A percentile compares a stretch with the other conserved stretches of the same genome.
phyloP scores from a whole-genome alignment of 441 rosid genomes.

The Manihot esculenta region DNA sequence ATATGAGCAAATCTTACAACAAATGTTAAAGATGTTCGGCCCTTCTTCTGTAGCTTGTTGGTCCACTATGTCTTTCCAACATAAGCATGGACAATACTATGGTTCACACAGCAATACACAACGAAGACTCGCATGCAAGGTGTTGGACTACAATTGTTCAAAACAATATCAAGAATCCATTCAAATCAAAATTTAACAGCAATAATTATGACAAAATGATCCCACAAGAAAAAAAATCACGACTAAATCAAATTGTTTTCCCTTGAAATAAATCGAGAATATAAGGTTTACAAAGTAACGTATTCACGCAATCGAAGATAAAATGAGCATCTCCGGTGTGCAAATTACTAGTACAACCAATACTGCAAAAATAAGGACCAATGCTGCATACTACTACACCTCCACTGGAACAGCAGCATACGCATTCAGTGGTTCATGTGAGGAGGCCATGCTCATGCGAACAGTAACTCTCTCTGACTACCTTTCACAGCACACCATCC shows the following conservation, averaged over 20 bases:
- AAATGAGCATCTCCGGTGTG: not conserved
- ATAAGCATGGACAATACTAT: no score
- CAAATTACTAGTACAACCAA: constrained; percentile 2
- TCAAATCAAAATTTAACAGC: no score
- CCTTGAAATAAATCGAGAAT: not conserved
- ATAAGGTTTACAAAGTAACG: constrained; percentile 2
- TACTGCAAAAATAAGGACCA: not conserved
- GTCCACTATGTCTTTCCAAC: no score
- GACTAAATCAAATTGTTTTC: not conserved
- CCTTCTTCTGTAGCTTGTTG: no score
- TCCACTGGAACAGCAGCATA: not conserved
- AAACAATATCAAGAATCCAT: no score
- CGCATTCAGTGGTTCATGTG: not conserved
- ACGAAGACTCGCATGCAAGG: no score
- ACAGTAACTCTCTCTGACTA: not conserved
- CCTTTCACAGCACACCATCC: not conserved
- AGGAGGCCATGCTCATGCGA: constrained; percentile 8
- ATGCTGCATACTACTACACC: not conserved
- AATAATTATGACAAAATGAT: not conserved
- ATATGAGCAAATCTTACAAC: no score
- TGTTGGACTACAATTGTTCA: no score
- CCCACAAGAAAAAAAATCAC: not conserved
- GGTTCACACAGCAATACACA: no score
- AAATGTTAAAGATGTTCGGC: no score
- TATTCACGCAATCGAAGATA: constrained; percentile 2